A percentile compares a stretch with the other conserved stretches of the same genome.
phyloP scores from a whole-genome alignment of 768 basidiomycete genomes.

The Rhizopogon roseolus region DNA sequence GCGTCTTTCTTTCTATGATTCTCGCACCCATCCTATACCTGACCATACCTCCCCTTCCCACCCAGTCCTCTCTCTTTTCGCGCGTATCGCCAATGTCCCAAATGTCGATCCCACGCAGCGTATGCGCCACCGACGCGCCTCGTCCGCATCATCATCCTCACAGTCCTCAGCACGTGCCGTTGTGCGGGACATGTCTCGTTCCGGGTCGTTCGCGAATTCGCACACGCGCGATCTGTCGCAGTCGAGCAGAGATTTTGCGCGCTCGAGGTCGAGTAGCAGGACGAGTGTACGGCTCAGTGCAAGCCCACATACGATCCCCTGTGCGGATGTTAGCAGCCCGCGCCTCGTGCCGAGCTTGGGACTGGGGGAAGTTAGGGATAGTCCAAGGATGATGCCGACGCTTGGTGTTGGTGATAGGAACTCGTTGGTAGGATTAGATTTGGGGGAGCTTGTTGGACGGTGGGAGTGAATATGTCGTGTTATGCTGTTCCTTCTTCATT shows the following conservation, averaged over 20 bases:
- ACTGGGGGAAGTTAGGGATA: neutral
- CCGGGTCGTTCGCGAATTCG: constrained; percentile 18
- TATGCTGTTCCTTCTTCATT: neutral
- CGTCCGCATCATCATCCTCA: constrained; percentile 69
- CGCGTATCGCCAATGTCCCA: constrained; percentile 65
- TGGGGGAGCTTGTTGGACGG: neutral
- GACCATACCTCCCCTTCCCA: neutral
- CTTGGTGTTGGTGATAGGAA: neutral
- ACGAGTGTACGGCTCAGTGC: constrained; percentile 30
- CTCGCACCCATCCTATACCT: neutral
- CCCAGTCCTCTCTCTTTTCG: constrained; percentile 75
- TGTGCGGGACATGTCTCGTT: too few species aligned
- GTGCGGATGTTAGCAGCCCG: constrained; percentile 21
- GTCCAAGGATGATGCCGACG: neutral
- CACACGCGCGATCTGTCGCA: neutral
- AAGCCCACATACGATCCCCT: constrained; percentile 28
- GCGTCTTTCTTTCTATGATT: constrained; percentile 17
- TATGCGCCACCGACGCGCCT: constrained; percentile 76
- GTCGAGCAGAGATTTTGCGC: constrained; percentile 23
- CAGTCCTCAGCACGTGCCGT: constrained; percentile 30
- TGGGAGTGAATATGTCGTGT: neutral
- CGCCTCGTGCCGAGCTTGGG: neutral
- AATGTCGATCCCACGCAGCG: constrained; percentile 75
- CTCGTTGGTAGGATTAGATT: neutral
- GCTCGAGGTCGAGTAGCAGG: constrained; percentile 41